Conservation (phyloP, 352 stramenopile species). For the Phytopythium boreale region DNA sequence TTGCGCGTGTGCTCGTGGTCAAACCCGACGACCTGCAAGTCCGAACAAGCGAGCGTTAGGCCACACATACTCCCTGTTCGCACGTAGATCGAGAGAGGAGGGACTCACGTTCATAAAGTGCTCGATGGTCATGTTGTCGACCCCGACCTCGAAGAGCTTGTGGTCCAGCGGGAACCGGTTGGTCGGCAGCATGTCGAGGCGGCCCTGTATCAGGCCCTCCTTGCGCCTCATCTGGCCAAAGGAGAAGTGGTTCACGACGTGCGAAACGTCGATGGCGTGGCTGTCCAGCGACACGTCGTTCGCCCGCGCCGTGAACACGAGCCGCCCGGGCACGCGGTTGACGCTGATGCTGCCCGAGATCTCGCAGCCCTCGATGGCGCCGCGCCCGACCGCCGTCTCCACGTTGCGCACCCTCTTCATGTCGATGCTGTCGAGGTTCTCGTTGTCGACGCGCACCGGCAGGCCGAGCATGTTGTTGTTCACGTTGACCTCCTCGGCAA, state of each 20-base stretch:
- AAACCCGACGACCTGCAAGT: slow-evolving; percentile 64
- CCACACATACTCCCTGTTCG: background rate
- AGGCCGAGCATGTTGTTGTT: slow-evolving; percentile 43
- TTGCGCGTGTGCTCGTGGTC: slow-evolving; percentile 55
- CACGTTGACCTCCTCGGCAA: slow-evolving; percentile 73
- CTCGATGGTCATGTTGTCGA: slow-evolving; percentile 74
- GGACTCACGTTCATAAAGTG: slow-evolving; percentile 85
- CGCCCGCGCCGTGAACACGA: slow-evolving; percentile 66
- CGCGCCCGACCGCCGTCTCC: slow-evolving; percentile 19
- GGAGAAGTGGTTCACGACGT: slow-evolving; percentile 81
- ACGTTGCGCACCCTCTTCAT: slow-evolving; percentile 46
- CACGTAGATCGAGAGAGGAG: background rate
- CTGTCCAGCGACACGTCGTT: slow-evolving; percentile 71
- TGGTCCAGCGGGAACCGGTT: slow-evolving; percentile 66
- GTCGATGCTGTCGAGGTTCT: slow-evolving; percentile 47
- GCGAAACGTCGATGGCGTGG: slow-evolving; percentile 54
- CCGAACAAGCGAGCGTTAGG: background rate
- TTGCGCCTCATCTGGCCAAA: slow-evolving; percentile 75
- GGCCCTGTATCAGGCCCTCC: slow-evolving; percentile 55
- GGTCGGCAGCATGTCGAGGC: slow-evolving; percentile 38
- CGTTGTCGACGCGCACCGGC: slow-evolving; percentile 51
- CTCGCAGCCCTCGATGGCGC: slow-evolving; percentile 66
- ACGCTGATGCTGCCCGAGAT: slow-evolving; percentile 78
- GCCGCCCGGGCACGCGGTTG: slow-evolving; percentile 66
- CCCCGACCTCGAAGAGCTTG: slow-evolving; percentile 47